Evolutionary conservation across 495 filamentous ascomycete species (phyloP), one percentile per base, ranked within the genome.

Genomic region (Hypomontagnella monticulosa): DNA sequence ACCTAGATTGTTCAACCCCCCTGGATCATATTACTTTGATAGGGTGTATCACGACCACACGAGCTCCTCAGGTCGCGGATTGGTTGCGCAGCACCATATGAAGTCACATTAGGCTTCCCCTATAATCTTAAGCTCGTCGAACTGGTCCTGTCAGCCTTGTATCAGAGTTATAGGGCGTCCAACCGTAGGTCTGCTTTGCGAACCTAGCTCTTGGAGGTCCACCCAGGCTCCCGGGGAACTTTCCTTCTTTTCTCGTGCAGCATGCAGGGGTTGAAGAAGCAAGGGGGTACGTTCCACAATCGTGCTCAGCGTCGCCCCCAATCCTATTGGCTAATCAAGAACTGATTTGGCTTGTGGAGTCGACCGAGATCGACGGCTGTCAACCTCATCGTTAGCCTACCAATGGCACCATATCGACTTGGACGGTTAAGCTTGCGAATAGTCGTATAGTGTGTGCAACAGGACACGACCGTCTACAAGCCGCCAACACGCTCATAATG

Each of bases 31-130:
- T 40, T 43, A 23, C 56, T 56, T 32, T 58, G 30, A 55, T 14
- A 30, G 23, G 55, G 44, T n/a, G 34, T n/a, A 44, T 11, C 9
- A 9, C 8, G 16, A 50, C 10, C 27, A 15, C 42, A 20, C 38
- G 14, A 51, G 20, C 40, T 52, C 32, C 18, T 44, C 7, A 34
- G 38, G 38, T 49, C 10, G 46, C 50, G 32, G 55, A 59, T 61
- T 69, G 56, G 59, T 33, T 27, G 37, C 4, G 37, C 37, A 46
- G 30, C 46, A 53, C 12, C 15, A 54, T 33, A 33, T 53, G 66
- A 61, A 61, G 61, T 69, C 60, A 57, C 50, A 69, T 69, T 61
- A 57, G 58, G 46, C 43, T 57, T 61, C 19, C 46, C 50, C 55
- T 64, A 60, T 48, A 61, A 48, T 60, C 50, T 60, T 43, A 57